phyloP scores from a whole-genome alignment of 139 green algal genomes.

The Micromonas pusilla region DNA sequence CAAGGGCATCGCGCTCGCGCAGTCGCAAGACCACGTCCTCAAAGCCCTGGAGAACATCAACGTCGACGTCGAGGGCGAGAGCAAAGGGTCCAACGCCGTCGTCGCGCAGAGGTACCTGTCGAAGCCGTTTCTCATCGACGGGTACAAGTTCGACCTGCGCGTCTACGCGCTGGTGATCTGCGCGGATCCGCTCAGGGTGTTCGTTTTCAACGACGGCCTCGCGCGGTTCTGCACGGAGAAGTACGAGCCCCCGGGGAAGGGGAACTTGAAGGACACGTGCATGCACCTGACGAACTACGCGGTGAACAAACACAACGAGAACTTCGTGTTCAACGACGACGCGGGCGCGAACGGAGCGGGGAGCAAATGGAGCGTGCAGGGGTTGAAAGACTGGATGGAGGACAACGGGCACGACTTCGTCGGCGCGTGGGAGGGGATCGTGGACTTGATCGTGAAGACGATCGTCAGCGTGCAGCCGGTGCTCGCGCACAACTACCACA shows the following conservation, averaged over 20 bases:
- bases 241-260: conserved; percentile 48
- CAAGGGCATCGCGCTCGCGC: conserved; percentile 50
- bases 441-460: conserved; percentile 55
- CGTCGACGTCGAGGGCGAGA: conserved; percentile 32
- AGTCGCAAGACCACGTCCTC: conserved; percentile 37
- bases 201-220: conserved; percentile 60
- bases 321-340: conserved; percentile 39
- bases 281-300: conserved; percentile 75
- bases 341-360: conserved; percentile 24
- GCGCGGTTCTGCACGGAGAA: conserved; percentile 55
- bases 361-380: conserved; percentile 45
- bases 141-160: conserved; percentile 62
- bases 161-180: conserved; percentile 57
- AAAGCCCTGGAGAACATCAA: conserved; percentile 45
- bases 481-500: conserved; percentile 67
- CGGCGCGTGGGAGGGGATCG: conserved; percentile 13
- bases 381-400: conserved; percentile 49
- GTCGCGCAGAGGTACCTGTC: conserved; percentile 50
- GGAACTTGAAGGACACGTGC: conserved; percentile 49
- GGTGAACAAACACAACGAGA: conserved; percentile 48
- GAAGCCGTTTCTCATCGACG: conserved; percentile 51
- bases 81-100: background rate
- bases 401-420: conserved; percentile 19
- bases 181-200: conserved; percentile 59
- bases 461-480: conserved; percentile 60